A percentile compares a stretch with the other conserved stretches of the same genome.
Conservation (phyloP, 75 land plant genomes). For the Chamaecyparis obtusa region DNA sequence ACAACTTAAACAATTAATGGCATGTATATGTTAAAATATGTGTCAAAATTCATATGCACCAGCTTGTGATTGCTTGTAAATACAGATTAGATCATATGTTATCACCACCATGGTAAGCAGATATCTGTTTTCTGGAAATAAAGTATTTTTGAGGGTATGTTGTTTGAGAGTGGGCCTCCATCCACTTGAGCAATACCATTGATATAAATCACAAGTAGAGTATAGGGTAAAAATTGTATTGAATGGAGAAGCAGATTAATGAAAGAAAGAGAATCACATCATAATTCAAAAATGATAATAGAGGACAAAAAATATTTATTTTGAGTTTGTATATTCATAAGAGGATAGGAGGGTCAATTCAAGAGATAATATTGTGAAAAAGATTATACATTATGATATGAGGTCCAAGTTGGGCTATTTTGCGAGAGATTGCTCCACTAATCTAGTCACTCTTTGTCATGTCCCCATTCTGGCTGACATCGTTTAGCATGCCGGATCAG, state of each 20-base stretch:
- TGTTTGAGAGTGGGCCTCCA: not conserved
- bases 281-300: not conserved
- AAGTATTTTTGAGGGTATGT: not conserved
- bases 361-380: not conserved
- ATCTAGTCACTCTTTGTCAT: too few relatives aligned
- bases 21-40: not conserved
- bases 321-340: not conserved
- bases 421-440: too few relatives aligned
- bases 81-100: not conserved
- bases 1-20: not conserved
- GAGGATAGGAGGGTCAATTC: not conserved
- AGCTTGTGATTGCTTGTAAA: not conserved
- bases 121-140: not conserved
- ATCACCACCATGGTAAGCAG: not conserved
- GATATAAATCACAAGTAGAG: not conserved
- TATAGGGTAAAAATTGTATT: not conserved
- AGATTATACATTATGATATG: not conserved
- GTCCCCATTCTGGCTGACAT: too few relatives aligned
- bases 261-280: not conserved
- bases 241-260: not conserved
- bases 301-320: not conserved
- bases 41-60: too few relatives aligned
- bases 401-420: too few relatives aligned
- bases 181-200: not conserved
- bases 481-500: too few relatives aligned